Conservation (phyloP, 805 yeast species). For the Sugiyamaella boreocaroliniensis region DNA sequence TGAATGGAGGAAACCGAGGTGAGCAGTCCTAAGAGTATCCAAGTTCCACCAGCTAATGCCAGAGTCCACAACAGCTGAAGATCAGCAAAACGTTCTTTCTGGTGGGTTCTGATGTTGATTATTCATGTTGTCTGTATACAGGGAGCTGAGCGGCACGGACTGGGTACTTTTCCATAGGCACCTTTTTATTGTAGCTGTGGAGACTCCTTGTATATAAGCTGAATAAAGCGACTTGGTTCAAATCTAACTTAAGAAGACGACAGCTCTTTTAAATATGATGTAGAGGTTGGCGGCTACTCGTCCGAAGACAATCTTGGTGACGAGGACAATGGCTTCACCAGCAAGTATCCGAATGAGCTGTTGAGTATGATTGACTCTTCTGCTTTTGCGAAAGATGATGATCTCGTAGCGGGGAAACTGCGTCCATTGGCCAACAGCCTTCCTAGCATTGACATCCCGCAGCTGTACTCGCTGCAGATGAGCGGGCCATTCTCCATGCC, state of each 20-base stretch:
- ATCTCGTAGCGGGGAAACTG: constrained; percentile 2
- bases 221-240: background rate
- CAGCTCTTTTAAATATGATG: no score
- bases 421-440: constrained; percentile 7
- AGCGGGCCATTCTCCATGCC: background rate
- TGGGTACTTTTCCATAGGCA: background rate
- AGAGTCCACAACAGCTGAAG: background rate
- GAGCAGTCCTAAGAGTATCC: constrained; percentile 5
- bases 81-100: background rate
- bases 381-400: constrained; percentile 1
- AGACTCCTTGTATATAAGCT: constrained; percentile 4
- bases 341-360: background rate
- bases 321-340: no score
- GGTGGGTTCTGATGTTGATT: constrained; percentile 2
- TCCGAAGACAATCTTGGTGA: no score
- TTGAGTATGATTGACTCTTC: background rate
- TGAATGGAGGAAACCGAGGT: constrained; percentile 47
- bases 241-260: background rate
- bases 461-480: background rate
- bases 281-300: no score
- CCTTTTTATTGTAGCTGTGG: background rate
- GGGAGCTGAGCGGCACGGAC: background rate
- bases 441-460: background rate
- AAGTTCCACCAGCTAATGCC: background rate
- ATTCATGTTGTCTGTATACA: constrained; percentile 11